Conservation (phyloP, 169 alveolate genomes). For the Plasmodium blacklocki region DNA sequence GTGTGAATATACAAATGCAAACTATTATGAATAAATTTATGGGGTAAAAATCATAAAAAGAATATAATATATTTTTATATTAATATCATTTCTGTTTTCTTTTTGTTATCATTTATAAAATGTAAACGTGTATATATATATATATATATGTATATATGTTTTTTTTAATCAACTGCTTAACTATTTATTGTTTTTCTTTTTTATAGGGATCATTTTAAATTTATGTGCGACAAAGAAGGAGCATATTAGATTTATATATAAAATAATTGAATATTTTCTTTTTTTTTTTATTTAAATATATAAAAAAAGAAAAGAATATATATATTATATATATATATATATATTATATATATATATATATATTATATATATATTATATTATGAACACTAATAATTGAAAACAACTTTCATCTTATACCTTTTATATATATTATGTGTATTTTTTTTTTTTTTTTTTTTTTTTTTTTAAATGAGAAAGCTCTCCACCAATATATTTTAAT, state of each 20-base stretch:
- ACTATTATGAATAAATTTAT: constrained; percentile 85
- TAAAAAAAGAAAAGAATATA: not conserved
- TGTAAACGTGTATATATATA: constrained; percentile 2
- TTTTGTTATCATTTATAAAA: not conserved
- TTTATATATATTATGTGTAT: not conserved
- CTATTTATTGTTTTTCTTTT: constrained; percentile 1
- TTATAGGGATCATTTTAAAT: constrained; percentile 70
- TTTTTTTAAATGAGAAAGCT: constrained; percentile 40
- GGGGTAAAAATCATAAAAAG: constrained; percentile 76
- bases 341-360: no score
- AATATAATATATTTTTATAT: not conserved
- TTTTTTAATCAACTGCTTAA: no score
- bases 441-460: constrained; percentile 4
- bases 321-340: not conserved
- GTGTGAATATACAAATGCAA: constrained; percentile 85
- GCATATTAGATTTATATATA: constrained; percentile 18
- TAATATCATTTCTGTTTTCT: not conserved
- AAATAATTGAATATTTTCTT: not conserved
- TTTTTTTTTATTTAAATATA: constrained; percentile 8
- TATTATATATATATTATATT: no score
- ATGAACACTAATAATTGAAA: no score
- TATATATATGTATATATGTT: not conserved
- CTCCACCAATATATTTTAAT: constrained; percentile 10
- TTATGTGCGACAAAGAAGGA: constrained; percentile 75
- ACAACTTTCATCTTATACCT: no score